Evolutionary conservation across 2,329 filamentous ascomycete genomes (phyloP).

Genomic region (Epichloe typhina): DNA sequence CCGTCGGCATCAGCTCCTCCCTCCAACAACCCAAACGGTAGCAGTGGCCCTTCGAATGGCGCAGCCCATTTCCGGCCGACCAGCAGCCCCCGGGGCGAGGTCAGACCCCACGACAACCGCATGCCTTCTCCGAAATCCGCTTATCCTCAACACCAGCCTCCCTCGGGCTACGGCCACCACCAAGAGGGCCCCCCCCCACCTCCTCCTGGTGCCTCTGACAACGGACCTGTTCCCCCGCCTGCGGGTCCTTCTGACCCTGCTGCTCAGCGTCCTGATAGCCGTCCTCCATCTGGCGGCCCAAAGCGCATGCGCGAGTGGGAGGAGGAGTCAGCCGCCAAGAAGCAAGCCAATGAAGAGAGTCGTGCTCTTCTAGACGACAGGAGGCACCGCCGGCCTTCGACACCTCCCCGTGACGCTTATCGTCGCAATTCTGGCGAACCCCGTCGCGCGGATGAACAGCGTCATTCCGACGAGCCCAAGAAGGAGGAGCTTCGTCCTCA

Average conservation of each 20-base stretch:
- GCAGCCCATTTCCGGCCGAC: constrained; percentile 60
- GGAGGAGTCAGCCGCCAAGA: constrained; percentile 65
- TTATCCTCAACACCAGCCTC: constrained; percentile 62
- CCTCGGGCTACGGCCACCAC: constrained; percentile 48
- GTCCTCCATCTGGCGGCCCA: constrained; percentile 64
- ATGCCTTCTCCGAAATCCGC: constrained; percentile 84
- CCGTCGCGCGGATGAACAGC: constrained; percentile 50
- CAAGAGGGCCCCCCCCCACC: constrained; percentile 35
- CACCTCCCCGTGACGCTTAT: constrained; percentile 54
- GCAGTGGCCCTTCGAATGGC: constrained; percentile 29
- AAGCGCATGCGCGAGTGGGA: constrained; percentile 94
- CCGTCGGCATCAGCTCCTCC: constrained; percentile 27
- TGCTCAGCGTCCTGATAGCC: constrained; percentile 47
- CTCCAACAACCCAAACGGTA: constrained; percentile 23
- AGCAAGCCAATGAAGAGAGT: constrained; percentile 77
- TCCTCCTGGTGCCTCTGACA: constrained; percentile 49
- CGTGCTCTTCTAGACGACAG: constrained; percentile 78
- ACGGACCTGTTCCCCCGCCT: constrained; percentile 31
- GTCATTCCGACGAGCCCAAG: constrained; percentile 45
- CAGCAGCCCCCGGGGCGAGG: constrained; percentile 70
- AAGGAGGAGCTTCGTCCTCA: constrained; percentile 54
- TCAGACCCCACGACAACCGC: constrained; percentile 69
- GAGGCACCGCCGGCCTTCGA: constrained; percentile 64
- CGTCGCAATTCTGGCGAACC: constrained; percentile 68
- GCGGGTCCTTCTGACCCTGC: constrained; percentile 49